phyloP scores from a whole-genome alignment of 805 yeast species.

The Suhomyces tanzawaensis region DNA sequence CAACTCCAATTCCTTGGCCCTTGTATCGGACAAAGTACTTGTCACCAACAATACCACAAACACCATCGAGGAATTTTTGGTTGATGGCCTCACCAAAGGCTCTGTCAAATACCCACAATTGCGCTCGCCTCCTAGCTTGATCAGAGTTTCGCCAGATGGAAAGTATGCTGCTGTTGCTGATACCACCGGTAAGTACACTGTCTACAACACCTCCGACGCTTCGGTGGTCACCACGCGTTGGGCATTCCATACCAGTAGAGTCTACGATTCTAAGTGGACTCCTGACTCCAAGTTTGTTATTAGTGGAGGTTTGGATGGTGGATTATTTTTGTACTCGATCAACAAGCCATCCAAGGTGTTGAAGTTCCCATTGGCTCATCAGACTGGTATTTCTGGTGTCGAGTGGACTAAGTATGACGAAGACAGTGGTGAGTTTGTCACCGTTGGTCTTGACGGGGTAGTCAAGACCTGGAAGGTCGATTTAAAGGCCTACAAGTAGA shows the following conservation, averaged over 20 bases:
- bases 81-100: slow-evolving; percentile 25
- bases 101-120: slow-evolving; percentile 41
- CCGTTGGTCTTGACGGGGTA: slow-evolving; percentile 80
- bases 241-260: slow-evolving; percentile 90
- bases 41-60: slow-evolving; percentile 31
- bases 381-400: slow-evolving; percentile 78
- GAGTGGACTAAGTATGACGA: slow-evolving; percentile 56
- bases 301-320: slow-evolving; percentile 82
- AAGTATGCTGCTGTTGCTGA: slow-evolving; percentile 81
- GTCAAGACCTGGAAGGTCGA: slow-evolving; percentile 69
- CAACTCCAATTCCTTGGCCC: slow-evolving; percentile 24
- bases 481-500: slow-evolving; percentile 12
- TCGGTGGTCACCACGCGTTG: slow-evolving; percentile 78
- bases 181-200: slow-evolving; percentile 77
- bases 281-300: slow-evolving; percentile 68
- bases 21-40: slow-evolving; percentile 22
- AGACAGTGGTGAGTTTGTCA: slow-evolving; percentile 44
- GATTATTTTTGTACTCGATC: slow-evolving; percentile 76
- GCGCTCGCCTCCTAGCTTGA: slow-evolving; percentile 60
- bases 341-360: slow-evolving; percentile 73
- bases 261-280: slow-evolving; percentile 78
- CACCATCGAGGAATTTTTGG: slow-evolving; percentile 26
- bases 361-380: slow-evolving; percentile 77
- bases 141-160: slow-evolving; percentile 70
- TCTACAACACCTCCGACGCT: slow-evolving; percentile 56